These are phyloP conservation scores for Elaeagnus macrophylla DNA, from an alignment of 306 rosid species.

Conservation along the genomic window DNA sequence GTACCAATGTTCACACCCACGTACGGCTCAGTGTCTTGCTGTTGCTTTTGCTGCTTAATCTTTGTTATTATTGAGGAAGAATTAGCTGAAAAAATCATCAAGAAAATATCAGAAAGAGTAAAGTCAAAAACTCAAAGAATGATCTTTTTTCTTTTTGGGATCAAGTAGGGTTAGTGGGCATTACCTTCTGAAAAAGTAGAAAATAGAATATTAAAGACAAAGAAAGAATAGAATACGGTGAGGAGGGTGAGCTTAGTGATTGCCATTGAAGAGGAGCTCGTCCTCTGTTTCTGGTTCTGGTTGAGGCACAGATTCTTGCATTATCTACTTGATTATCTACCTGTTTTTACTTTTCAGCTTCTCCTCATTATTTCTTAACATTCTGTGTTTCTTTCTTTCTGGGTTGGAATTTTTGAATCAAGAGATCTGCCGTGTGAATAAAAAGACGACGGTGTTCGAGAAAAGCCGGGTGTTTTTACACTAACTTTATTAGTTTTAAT, in stretches of 20 bases:
- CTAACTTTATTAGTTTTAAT: too few relatives aligned
- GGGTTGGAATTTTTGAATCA: constrained; percentile 13
- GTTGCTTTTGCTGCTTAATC: constrained; percentile 16
- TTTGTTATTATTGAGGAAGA: constrained; percentile 2
- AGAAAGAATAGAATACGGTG: constrained; percentile 8
- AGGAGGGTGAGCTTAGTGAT: constrained; percentile 22
- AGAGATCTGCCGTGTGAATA: background rate
- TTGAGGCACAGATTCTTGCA: constrained; percentile 59
- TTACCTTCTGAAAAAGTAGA: constrained; percentile 29
- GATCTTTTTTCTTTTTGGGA: background rate
- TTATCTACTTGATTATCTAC: constrained; percentile 26
- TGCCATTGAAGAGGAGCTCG: constrained; percentile 46
- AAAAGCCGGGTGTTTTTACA: too few relatives aligned
- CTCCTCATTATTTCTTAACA: too few relatives aligned
- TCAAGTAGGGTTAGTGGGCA: background rate
- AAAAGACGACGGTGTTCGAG: too few relatives aligned
- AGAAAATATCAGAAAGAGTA: background rate
- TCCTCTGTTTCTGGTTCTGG: constrained; percentile 45
- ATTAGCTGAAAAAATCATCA: constrained; percentile 26
- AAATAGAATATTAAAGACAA: constrained; percentile 13
- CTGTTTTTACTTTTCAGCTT: background rate
- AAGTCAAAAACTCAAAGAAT: background rate
- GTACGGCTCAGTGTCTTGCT: constrained; percentile 37
- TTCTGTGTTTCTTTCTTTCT: background rate
- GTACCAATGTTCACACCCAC: constrained; percentile 80